Conservation (phyloP, 352 stramenopile species). For the Pythium apleroticum region DNA sequence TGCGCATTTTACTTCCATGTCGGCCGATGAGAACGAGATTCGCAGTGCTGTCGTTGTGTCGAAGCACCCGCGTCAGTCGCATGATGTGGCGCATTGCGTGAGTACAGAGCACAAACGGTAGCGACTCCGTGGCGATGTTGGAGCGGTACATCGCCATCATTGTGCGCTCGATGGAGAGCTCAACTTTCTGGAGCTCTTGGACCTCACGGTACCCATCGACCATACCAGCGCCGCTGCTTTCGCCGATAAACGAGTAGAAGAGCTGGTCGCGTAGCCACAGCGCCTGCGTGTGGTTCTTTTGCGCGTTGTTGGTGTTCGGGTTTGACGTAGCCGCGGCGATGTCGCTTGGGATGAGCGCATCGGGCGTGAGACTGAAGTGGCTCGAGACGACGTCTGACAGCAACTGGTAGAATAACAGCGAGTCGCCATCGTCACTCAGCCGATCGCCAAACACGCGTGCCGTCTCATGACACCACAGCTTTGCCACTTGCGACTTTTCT, state of each 20-base stretch:
- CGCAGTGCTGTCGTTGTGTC: constrained; percentile 23
- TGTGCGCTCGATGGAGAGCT: constrained; percentile 52
- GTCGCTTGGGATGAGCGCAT: constrained; percentile 33
- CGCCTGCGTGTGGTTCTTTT: constrained; percentile 9
- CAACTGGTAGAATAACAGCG: constrained; percentile 38
- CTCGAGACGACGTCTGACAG: constrained; percentile 44
- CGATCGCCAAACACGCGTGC: constrained; percentile 54
- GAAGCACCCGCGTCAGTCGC: constrained; percentile 47
- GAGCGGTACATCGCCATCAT: constrained; percentile 54
- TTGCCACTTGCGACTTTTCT: constrained; percentile 53
- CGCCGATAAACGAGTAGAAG: constrained; percentile 57
- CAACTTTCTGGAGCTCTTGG: constrained; percentile 47
- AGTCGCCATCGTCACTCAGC: constrained; percentile 39
- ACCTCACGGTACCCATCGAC: constrained; percentile 60
- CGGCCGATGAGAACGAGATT: constrained; percentile 50
- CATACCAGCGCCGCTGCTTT: constrained; percentile 38
- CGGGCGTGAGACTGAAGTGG: constrained; percentile 44
- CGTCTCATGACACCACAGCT: constrained; percentile 76
- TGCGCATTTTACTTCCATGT: constrained; percentile 48
- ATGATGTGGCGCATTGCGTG: constrained; percentile 62
- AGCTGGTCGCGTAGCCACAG: constrained; percentile 51
- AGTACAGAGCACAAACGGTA: constrained; percentile 54
- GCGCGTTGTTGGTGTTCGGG: background rate
- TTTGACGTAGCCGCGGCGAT: background rate
- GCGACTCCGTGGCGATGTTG: constrained; percentile 30